Conservation (phyloP, 768 basidiomycete species). For the Trametes sanguinea region DNA sequence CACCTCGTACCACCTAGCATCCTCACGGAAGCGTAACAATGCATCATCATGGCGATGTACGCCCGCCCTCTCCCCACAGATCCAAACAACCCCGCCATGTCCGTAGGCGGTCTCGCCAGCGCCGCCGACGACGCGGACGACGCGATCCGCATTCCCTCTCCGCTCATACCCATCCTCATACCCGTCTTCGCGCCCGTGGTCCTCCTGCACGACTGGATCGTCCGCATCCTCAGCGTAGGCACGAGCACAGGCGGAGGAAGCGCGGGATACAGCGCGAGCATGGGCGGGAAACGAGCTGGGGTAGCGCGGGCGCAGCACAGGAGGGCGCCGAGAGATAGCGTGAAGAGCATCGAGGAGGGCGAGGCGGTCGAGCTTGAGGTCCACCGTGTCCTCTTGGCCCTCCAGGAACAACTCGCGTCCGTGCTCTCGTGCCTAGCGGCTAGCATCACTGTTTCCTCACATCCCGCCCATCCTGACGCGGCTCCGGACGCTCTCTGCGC, state of each 20-base stretch:
- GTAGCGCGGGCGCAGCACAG: conserved; percentile 19
- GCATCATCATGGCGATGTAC: conserved; percentile 82
- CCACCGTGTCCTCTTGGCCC: too few relatives aligned
- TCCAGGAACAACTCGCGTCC: conserved; percentile 66
- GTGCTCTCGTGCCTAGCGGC: conserved; percentile 66
- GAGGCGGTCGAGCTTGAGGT: too few relatives aligned
- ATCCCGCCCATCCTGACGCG: conserved; percentile 90
- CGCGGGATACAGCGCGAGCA: conserved; percentile 26
- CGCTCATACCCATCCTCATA: conserved; percentile 77
- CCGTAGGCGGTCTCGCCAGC: conserved; percentile 19
- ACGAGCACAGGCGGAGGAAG: conserved; percentile 27
- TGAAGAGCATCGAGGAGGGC: too few relatives aligned
- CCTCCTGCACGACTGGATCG: conserved; percentile 70
- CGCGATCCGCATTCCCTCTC: conserved; percentile 64
- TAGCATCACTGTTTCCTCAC: conserved; percentile 76
- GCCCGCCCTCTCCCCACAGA: conserved; percentile 73
- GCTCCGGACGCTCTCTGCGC: conserved; percentile 74
- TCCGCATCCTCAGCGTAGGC: conserved; percentile 61
- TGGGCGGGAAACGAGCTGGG: conserved; percentile 13
- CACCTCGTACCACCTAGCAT: background rate
- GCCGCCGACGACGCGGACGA: conserved; percentile 33
- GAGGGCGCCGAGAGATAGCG: too few relatives aligned
- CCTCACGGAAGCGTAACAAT: conserved; percentile 47
- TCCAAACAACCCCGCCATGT: conserved; percentile 63
- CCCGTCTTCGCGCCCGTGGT: conserved; percentile 76